Conservation (phyloP, 352 stramenopile genomes). For the Phytophthora meadii region DNA sequence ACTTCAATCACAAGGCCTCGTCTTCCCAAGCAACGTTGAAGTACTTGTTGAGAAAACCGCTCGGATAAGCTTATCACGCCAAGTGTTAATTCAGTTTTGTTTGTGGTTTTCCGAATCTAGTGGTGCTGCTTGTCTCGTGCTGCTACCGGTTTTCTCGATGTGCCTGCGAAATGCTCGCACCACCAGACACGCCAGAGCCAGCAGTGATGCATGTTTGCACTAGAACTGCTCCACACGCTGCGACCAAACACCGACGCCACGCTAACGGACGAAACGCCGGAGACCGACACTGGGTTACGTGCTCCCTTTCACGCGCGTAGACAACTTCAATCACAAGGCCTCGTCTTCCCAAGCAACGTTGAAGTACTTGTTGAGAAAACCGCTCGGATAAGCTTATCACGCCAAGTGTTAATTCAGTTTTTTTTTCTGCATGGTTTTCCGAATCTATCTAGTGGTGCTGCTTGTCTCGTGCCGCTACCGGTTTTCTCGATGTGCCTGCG, state of each 20-base stretch:
- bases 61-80: conserved; percentile 23
- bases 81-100: conserved; percentile 18
- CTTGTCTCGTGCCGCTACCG: conserved; percentile 8
- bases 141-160: conserved; percentile 2
- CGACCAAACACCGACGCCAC: conserved; percentile 22
- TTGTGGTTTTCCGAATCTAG: conserved; percentile 5
- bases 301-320: background rate
- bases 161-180: background rate
- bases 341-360: conserved; percentile 27
- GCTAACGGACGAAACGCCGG: background rate
- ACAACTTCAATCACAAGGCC: conserved; percentile 25
- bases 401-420: conserved; percentile 13
- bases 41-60: conserved; percentile 12
- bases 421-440: conserved; percentile 13
- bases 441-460: conserved; percentile 4
- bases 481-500: conserved; percentile 2
- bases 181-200: background rate
- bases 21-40: conserved; percentile 30
- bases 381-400: conserved; percentile 26
- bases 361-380: conserved; percentile 24
- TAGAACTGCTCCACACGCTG: background rate
- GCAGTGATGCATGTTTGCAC: conserved; percentile 15
- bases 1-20: conserved; percentile 30
- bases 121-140: conserved; percentile 9
- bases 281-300: background rate